These are phyloP conservation scores for Xylariaceae sp. DNA, from an alignment of 2,329 filamentous ascomycete genomes.

Conservation along the genomic window DNA sequence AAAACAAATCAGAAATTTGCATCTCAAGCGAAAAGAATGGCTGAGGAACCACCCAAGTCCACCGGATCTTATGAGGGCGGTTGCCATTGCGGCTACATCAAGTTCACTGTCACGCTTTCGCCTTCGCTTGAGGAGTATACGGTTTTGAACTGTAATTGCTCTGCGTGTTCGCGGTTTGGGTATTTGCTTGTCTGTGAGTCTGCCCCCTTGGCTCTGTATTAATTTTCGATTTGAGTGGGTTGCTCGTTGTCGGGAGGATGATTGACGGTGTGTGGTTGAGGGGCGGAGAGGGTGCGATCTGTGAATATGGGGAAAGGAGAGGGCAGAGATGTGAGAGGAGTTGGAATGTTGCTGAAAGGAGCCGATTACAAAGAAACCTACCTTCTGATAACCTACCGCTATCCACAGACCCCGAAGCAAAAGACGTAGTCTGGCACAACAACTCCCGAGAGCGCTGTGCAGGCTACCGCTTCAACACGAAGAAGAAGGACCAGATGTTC, in stretches of 20 bases:
- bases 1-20: too few species aligned
- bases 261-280: too few species aligned
- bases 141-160: slow-evolving; percentile 53
- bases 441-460: slow-evolving; percentile 35
- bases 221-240: too few species aligned
- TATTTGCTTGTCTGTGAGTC: slow-evolving; percentile 49
- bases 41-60: slow-evolving; percentile 4
- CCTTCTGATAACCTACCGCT: too few species aligned
- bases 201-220: background rate
- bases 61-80: slow-evolving; percentile 45
- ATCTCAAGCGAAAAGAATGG: background rate
- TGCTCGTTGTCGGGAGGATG: too few species aligned
- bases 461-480: slow-evolving; percentile 46
- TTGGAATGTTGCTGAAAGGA: too few species aligned
- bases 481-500: slow-evolving; percentile 47
- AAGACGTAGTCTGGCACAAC: slow-evolving; percentile 43
- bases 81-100: slow-evolving; percentile 53
- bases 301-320: too few species aligned
- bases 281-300: too few species aligned
- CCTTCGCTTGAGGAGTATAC: slow-evolving; percentile 46
- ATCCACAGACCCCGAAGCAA: slow-evolving; percentile 38
- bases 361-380: too few species aligned
- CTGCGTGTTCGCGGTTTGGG: slow-evolving; percentile 49
- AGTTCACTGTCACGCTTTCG: slow-evolving; percentile 46
- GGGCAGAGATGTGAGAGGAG: too few species aligned